phyloP scores from a whole-genome alignment of 2,329 filamentous ascomycete genomes.

The Westerdykella aurantiaca region DNA sequence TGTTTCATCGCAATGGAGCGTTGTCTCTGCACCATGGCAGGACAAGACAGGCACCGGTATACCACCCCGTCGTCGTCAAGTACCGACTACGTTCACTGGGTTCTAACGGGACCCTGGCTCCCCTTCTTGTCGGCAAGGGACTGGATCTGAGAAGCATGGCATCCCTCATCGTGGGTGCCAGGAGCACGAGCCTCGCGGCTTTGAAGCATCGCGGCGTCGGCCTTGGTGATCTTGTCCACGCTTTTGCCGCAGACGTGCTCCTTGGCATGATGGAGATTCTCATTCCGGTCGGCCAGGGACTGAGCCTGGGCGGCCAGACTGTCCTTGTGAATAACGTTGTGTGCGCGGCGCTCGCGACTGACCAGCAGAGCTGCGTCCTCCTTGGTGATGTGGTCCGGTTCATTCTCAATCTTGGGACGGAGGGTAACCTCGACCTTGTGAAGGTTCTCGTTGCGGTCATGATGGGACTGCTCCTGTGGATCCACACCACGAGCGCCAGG shows the following conservation, averaged over 20 bases:
- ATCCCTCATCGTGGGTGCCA: slow-evolving; percentile 26
- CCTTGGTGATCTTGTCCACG: slow-evolving; percentile 25
- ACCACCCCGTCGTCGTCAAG: no score
- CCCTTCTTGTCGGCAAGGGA: slow-evolving; percentile 1
- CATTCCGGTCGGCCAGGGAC: background rate
- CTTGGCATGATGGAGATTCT: slow-evolving; percentile 4
- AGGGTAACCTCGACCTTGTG: slow-evolving; percentile 24
- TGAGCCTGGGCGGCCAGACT: slow-evolving; percentile 29
- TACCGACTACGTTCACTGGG: no score
- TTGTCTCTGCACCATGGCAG: no score
- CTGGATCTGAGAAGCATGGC: slow-evolving; percentile 27
- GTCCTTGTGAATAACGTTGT: slow-evolving; percentile 27
- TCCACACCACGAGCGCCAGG: slow-evolving; percentile 9
- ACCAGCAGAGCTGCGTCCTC: slow-evolving; percentile 28
- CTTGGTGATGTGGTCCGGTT: slow-evolving; percentile 27
- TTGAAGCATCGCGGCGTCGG: slow-evolving; percentile 27
- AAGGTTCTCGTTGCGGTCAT: slow-evolving; percentile 28
- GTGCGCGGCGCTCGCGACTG: slow-evolving; percentile 27
- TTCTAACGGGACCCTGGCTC: background rate
- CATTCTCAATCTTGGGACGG: slow-evolving; percentile 29
- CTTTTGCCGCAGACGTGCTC: slow-evolving; percentile 12
- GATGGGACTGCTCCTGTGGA: slow-evolving; percentile 24
- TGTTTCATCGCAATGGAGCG: no score
- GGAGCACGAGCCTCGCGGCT: slow-evolving; percentile 29
- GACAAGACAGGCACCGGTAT: no score